phyloP scores from a whole-genome alignment of 2,329 filamentous ascomycete species.

The Rutstroemia sydowiana region DNA sequence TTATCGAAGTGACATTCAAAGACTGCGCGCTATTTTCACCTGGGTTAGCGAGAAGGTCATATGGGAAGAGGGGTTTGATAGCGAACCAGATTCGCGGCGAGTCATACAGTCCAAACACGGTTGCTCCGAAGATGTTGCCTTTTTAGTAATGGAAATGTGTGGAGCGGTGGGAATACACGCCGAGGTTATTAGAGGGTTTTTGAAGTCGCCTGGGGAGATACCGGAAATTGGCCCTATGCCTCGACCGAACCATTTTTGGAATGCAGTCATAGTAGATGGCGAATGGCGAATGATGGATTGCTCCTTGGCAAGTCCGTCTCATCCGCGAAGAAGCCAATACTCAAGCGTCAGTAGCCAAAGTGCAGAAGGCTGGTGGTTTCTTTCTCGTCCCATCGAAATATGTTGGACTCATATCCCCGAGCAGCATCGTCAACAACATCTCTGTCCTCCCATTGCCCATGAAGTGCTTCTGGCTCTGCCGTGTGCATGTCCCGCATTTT shows the following conservation, averaged over 20 bases:
- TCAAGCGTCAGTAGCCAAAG: conserved; percentile 61
- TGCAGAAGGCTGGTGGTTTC: conserved; percentile 89
- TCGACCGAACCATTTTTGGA: conserved; percentile 97
- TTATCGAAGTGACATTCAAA: conserved; percentile 88
- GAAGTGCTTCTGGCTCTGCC: conserved; percentile 83
- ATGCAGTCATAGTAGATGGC: conserved; percentile 82
- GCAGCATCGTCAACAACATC: conserved; percentile 80
- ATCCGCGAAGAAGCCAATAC: conserved; percentile 71
- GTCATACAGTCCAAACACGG: conserved; percentile 79
- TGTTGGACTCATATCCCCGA: conserved; percentile 96
- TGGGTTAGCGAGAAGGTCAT: conserved; percentile 93
- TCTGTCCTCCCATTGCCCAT: conserved; percentile 79
- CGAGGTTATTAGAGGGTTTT: conserved; percentile 80
- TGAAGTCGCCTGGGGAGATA: conserved; percentile 82
- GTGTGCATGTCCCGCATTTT: conserved; percentile 78
- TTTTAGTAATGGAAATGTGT: conserved; percentile 90
- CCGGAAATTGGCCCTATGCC: conserved; percentile 74
- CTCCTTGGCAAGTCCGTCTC: conserved; percentile 82
- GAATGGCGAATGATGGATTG: conserved; percentile 98
- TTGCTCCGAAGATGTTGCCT: conserved; percentile 82
- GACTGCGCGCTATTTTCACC: conserved; percentile 88
- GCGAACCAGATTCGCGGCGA: conserved; percentile 66
- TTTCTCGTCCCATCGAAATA: conserved; percentile 78
- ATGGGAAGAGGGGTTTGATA: conserved; percentile 94
- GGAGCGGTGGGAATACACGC: conserved; percentile 78